phyloP scores from a whole-genome alignment of 495 filamentous ascomycete species.

The Elaphomyces granulatus region DNA sequence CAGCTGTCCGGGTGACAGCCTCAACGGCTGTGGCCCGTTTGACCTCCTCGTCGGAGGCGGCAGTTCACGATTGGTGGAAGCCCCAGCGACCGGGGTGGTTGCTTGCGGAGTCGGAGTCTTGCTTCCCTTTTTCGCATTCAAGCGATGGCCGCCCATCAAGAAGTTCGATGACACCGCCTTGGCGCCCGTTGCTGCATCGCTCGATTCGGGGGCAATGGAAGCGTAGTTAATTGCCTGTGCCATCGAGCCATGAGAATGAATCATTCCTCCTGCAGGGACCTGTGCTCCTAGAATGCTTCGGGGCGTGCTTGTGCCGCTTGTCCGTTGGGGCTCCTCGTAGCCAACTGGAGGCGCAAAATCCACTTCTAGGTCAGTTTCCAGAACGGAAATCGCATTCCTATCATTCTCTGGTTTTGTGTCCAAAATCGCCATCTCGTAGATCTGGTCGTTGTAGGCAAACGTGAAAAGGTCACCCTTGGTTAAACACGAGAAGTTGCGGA shows the following conservation, averaged over 20 bases:
- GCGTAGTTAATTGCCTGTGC: slow-evolving; percentile 93
- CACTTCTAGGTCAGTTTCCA: slow-evolving; percentile 89
- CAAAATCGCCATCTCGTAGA: slow-evolving; percentile 81
- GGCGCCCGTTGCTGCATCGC: slow-evolving; percentile 42
- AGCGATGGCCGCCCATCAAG: slow-evolving; percentile 52
- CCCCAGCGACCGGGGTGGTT: slow-evolving; percentile 61
- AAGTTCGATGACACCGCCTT: slow-evolving; percentile 68
- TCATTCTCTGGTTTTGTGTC: slow-evolving; percentile 75
- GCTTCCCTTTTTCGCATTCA: slow-evolving; percentile 65
- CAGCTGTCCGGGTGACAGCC: slow-evolving; percentile 73
- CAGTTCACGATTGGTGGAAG: slow-evolving; percentile 43
- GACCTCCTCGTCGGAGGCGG: slow-evolving; percentile 33
- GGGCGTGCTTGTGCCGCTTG: slow-evolving; percentile 49
- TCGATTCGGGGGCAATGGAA: slow-evolving; percentile 72
- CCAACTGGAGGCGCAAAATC: slow-evolving; percentile 91
- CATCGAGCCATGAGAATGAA: slow-evolving; percentile 84
- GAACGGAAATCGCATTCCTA: slow-evolving; percentile 70
- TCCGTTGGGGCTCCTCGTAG: slow-evolving; percentile 64
- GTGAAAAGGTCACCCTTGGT: slow-evolving; percentile 88
- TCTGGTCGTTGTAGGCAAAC: slow-evolving; percentile 85
- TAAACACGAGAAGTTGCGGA: slow-evolving; percentile 85
- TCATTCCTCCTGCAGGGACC: slow-evolving; percentile 51
- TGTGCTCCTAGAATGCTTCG: slow-evolving; percentile 45
- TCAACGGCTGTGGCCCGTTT: slow-evolving; percentile 76
- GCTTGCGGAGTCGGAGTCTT: slow-evolving; percentile 69